A percentile compares a stretch with the other conserved stretches of the same genome.
Conservation (phyloP, 768 basidiomycete species). For the Thelephora aurantiotincta region DNA sequence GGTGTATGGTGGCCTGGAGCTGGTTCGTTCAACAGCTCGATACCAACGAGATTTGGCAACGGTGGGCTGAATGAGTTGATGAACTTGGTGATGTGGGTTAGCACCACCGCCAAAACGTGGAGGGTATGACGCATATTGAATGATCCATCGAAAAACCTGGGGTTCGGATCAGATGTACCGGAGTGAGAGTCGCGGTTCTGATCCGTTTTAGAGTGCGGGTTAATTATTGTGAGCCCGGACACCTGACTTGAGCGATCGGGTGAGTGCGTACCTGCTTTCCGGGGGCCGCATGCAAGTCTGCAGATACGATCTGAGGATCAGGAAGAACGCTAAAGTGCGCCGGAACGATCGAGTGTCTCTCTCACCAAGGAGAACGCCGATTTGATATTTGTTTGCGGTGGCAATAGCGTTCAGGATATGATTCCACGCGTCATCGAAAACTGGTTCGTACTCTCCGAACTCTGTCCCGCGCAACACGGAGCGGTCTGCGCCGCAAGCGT, state of each 20-base stretch:
- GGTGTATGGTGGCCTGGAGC: constrained; percentile 31
- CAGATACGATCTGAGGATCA: not conserved
- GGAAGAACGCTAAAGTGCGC: no score
- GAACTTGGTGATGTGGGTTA: constrained; percentile 22
- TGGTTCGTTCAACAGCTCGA: constrained; percentile 51
- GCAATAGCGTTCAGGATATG: constrained; percentile 46
- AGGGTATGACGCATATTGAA: constrained; percentile 33
- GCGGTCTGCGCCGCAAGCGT: constrained; percentile 43
- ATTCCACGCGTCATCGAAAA: constrained; percentile 55
- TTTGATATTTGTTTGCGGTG: constrained; percentile 35
- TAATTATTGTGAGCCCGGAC: no score
- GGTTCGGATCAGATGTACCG: constrained; percentile 35
- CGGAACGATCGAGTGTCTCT: not conserved
- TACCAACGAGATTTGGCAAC: constrained; percentile 33
- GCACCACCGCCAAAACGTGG: constrained; percentile 31
- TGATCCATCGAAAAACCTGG: constrained; percentile 33
- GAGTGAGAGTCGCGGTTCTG: constrained; percentile 48
- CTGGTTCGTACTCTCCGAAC: constrained; percentile 33
- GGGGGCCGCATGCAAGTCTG: constrained; percentile 63
- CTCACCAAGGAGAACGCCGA: constrained; percentile 67
- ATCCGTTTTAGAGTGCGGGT: not conserved
- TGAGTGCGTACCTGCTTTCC: constrained; percentile 36
- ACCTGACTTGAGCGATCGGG: not conserved
- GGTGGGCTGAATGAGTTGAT: constrained; percentile 19
- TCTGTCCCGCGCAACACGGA: constrained; percentile 51